Base-by-base conservation (phyloP, 1,139 yeast genomes). In the Saccharomyces hybrid region DNA sequence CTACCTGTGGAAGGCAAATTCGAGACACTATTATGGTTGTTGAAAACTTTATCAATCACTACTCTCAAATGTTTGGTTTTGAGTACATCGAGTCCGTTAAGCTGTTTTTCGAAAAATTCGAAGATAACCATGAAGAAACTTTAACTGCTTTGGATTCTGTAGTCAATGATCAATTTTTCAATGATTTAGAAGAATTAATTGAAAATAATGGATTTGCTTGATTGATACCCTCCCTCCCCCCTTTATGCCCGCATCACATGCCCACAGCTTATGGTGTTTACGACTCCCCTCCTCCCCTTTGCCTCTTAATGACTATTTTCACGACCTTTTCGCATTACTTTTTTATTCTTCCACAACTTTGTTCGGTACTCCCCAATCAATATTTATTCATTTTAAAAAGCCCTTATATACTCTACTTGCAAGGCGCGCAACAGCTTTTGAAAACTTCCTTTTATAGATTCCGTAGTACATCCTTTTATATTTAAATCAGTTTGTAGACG, bases 81-180 rank as follows among this genome's bases (percentile, higher is more conserved):
- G 53, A 60, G 20, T 64, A 64, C 50, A 58, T 63, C 44, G 59
- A 63, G 25, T 55, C 57, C 31, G 68, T 63, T 5, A 57, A 58
- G 31, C 49, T 51, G 7, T 64, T 64, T 48, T 60, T 61, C 44
- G 55, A 49, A 13, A 56, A 52, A 4, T 16, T 28, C 25, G 48
- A 23, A 23, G 32, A 50, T 26, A 53, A 53, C 51, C 20, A 48
- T 51, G 27, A 54, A 49, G 16, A 51, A 54, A 28, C 38, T 47
- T 5, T 57, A 14, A 49, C 57, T 8, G 50, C 56, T 3, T 27
- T 57, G 31, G 51, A 55, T 31, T 47, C 52, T 8, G 52, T 57
- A 7, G 52, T 57, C 23, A 50, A 54, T 50, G 54, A 52, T 34
- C 52, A 57, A 47, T 55, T 52, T 47, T 57, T 57, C 51, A 41